A percentile compares a stretch with the other conserved stretches of the same genome.
Conservation (phyloP, 148 eudicot genomes). For the Vaccinium darrowii region DNA sequence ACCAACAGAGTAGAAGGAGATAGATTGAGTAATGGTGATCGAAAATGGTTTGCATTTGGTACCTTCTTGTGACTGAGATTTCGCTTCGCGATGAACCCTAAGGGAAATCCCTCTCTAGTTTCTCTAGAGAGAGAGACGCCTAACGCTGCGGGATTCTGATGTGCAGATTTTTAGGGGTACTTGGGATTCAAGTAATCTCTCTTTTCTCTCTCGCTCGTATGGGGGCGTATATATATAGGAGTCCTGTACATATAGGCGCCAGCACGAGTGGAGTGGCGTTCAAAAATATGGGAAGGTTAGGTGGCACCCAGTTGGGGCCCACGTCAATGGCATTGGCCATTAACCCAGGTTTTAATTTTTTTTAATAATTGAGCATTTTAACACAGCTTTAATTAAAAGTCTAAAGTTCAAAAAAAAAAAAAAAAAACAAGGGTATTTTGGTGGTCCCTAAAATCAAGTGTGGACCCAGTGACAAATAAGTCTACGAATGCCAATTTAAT, state of each 20-base stretch:
- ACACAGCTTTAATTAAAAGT: too few species aligned
- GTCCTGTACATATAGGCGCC: background rate
- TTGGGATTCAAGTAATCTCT: background rate
- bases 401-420: too few species aligned
- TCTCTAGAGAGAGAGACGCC: background rate
- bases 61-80: background rate
- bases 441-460: too few species aligned
- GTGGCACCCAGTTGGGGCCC: background rate
- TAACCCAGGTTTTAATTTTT: too few species aligned
- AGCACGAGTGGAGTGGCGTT: background rate
- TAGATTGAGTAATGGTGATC: background rate
- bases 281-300: background rate
- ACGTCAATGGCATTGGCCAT: background rate
- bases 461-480: too few species aligned
- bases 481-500: too few species aligned
- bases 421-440: too few species aligned
- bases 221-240: background rate
- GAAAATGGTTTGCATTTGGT: background rate
- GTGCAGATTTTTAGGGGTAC: background rate
- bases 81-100: background rate
- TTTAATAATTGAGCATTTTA: too few species aligned
- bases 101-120: background rate
- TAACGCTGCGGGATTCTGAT: background rate
- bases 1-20: background rate
- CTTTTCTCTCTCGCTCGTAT: background rate